Evolutionary conservation across 2,329 filamentous ascomycete genomes (phyloP), one percentile per base, ranked within the genome.

Genomic region (Fusarium penzigii): DNA sequence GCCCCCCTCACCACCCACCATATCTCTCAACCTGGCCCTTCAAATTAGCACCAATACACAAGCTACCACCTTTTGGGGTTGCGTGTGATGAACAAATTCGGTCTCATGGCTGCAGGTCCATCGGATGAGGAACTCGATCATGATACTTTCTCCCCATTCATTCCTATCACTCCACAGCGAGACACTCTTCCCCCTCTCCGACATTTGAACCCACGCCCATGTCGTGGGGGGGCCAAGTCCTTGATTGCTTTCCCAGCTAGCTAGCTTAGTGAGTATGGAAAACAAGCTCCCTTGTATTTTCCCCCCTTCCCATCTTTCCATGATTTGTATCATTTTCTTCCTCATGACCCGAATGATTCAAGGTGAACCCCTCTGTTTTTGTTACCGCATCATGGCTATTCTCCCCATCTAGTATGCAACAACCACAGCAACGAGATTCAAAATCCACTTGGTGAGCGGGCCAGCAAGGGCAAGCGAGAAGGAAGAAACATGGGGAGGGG

Each of bases 41-140:
- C 4, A 25, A 25, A 25, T 25, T 7, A 25, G 7, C 20, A 25
- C 20, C 20, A 40, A 42, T 47, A 42, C 16, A 56, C 56, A 58
- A 57, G 57, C 51, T 53, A 44, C 42, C 49, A 51, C 50, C 48
- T 39, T 17, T 42, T 16, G 58, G 52, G 49, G 58, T 43, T 51
- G 46, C 47, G 54, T 44, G 34, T 51, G 25, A 40, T 55, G 52
- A 52, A 49, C 52, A 52, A 52, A 49, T 54, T 58, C 54, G 45
- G 52, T 32, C 43, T 49, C 46, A 43, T 55, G 52, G 48, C 62
- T 64, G 62, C 62, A 64, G 59, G 62, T 63, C 50, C 59, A 53
- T 64, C 59, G 62, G 59, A 52, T 53, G 57, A 56, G 55, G 59
- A 57, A 55, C 55, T 49, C 46, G 51, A 61, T 61, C 55, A 60